A percentile compares a stretch with the other conserved stretches of the same genome.
Evolutionary conservation across 441 rosid species (phyloP).

Genomic region (Gossypium gossypioides): DNA sequence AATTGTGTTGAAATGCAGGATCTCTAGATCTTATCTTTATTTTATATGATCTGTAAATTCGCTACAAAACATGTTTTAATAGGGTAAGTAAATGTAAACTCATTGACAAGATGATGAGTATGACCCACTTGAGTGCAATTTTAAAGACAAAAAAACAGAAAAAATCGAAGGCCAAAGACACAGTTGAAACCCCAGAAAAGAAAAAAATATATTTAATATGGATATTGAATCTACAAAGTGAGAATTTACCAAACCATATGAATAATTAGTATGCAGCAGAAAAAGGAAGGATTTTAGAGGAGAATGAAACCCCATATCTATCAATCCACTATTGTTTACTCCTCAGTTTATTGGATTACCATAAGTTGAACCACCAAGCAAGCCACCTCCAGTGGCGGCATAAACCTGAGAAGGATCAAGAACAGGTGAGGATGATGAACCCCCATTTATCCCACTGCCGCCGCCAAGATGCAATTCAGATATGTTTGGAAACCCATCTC

Average conservation of each 20-base stretch:
- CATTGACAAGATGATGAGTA: constrained; percentile 8
- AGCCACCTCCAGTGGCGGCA: constrained; percentile 42
- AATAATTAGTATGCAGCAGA: constrained; percentile 20
- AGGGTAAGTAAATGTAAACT: constrained; percentile 19
- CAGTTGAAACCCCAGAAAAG: constrained; percentile 13
- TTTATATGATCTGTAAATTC: constrained; percentile 7
- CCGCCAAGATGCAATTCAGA: constrained; percentile 59
- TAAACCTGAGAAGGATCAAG: constrained; percentile 50
- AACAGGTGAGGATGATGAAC: constrained; percentile 42
- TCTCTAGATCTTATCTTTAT: constrained; percentile 2
- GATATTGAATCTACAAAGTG: constrained; percentile 14
- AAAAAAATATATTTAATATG: constrained; percentile 7
- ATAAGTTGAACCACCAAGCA: constrained; percentile 45
- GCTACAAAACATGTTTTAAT: constrained; percentile 15
- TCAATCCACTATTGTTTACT: neutral
- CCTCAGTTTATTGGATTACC: constrained; percentile 52
- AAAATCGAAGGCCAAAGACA: constrained; percentile 11
- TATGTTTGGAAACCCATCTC: constrained; percentile 59
- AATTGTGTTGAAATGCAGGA: constrained; percentile 16
- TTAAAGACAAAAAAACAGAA: neutral
- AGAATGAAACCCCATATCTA: neutral
- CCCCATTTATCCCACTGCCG: constrained; percentile 32
- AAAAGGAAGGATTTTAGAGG: neutral
- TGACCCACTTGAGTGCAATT: constrained; percentile 14
- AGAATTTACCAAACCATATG: constrained; percentile 24